A percentile compares a stretch with the other conserved stretches of the same genome.
phyloP scores from a whole-genome alignment of 257 asterid genomes.

The Nicotiana tabacum region DNA sequence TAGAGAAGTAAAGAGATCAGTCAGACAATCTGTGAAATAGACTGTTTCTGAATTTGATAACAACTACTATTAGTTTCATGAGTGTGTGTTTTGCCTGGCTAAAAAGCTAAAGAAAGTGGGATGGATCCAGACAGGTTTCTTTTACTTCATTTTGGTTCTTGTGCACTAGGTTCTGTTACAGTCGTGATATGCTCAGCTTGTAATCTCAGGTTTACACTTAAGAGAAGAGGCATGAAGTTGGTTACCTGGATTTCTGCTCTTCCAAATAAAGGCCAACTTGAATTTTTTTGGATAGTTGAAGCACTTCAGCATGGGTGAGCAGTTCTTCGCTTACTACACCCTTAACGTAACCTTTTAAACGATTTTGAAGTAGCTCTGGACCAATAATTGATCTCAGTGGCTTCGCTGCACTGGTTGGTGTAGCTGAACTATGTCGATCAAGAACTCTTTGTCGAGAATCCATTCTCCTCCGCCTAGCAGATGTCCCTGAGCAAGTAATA shows the following conservation, averaged over 20 bases:
- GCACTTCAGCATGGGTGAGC: conserved; percentile 78
- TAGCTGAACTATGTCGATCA: conserved; percentile 20
- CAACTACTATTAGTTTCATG: background rate
- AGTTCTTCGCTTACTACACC: conserved; percentile 58
- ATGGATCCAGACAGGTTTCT: background rate
- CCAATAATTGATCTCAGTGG: conserved; percentile 36
- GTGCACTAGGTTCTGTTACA: background rate
- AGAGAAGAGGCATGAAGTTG: background rate
- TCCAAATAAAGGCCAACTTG: conserved; percentile 65
- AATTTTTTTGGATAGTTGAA: conserved; percentile 65
- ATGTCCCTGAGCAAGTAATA: conserved; percentile 55
- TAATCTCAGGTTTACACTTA: background rate
- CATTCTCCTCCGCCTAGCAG: conserved; percentile 74
- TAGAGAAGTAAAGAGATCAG: background rate
- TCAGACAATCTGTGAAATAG: background rate
- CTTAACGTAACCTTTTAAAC: conserved; percentile 60
- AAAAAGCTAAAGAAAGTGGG: background rate
- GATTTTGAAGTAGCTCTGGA: conserved; percentile 56
- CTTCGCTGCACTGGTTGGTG: conserved; percentile 22
- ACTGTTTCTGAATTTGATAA: background rate
- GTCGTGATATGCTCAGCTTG: background rate
- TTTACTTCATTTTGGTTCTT: background rate
- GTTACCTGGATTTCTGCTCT: conserved; percentile 65
- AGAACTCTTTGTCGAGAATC: conserved; percentile 35
- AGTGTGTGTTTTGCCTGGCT: background rate